A percentile compares a stretch with the other conserved stretches of the same genome.
phyloP scores from a whole-genome alignment of 2,329 filamentous ascomycete species.

The Uncinocarpus reesii region DNA sequence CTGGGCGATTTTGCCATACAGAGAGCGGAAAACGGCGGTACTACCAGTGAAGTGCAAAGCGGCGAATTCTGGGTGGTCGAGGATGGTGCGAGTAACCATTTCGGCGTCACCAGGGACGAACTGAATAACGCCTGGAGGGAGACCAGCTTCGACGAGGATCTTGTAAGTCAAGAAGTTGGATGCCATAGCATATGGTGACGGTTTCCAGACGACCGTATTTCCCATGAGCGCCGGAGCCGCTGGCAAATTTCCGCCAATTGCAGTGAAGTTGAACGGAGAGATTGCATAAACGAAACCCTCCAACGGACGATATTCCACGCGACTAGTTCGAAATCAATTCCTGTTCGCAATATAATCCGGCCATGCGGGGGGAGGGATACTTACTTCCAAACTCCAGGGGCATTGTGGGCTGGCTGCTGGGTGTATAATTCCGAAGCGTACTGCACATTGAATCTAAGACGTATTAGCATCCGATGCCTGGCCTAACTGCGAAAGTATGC shows the following conservation, averaged over 20 bases:
- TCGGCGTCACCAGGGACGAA: slow-evolving; percentile 84
- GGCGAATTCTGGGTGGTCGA: slow-evolving; percentile 70
- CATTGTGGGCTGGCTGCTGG: slow-evolving; percentile 75
- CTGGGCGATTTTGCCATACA: slow-evolving; percentile 76
- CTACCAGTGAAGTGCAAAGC: slow-evolving; percentile 93
- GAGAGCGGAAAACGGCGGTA: slow-evolving; percentile 77
- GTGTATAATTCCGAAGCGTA: slow-evolving; percentile 86
- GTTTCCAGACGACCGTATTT: slow-evolving; percentile 95
- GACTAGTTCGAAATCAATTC: slow-evolving; percentile 31
- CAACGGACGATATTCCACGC: slow-evolving; percentile 76
- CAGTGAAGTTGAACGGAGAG: slow-evolving; percentile 94
- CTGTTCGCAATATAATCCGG: not conserved
- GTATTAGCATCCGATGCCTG: not conserved
- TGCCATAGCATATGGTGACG: slow-evolving; percentile 78
- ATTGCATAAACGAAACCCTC: slow-evolving; percentile 95
- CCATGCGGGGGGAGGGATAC: slow-evolving; percentile 16
- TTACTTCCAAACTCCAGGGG: slow-evolving; percentile 75
- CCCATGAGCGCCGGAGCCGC: slow-evolving; percentile 77
- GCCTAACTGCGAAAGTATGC: too few relatives aligned
- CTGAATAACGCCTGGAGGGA: slow-evolving; percentile 83
- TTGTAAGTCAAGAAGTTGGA: slow-evolving; percentile 85
- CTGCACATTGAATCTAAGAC: slow-evolving; percentile 65
- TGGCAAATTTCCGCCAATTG: slow-evolving; percentile 79
- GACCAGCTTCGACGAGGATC: slow-evolving; percentile 80
- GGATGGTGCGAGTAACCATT: slow-evolving; percentile 66